Evolutionary conservation across 441 rosid species (phyloP), one percentile per base, ranked within the genome.

Genomic region (Breynia disticha): DNA sequence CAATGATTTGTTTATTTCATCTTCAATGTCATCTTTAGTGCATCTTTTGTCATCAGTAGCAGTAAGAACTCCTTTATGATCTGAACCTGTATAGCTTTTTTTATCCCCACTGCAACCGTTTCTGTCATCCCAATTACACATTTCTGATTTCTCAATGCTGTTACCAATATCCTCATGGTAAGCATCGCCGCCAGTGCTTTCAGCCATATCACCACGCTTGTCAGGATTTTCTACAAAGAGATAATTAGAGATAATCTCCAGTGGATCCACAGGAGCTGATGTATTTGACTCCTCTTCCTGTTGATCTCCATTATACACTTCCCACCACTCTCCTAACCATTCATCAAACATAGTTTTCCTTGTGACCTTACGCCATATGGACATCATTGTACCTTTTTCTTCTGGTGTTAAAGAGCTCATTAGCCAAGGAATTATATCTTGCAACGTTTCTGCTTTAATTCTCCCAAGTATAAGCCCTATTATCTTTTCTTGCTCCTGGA

Each of bases 241-340:
- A 73, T 86, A 88, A 11, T 67, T 68, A 37, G 75, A 70, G 32
- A 93, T 75, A 54, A 81, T 73, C 73, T 87, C 94, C 35, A 84
- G 46, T 15, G 89, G 84, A 72, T 87, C 86, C 18, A 66, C 37
- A 41, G 67, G 56, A 37, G 37, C 43, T 13, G 64, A 54, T 63
- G 74, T 46, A 61, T 66, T 68, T 35, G 62, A 54, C 61, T 80
- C 69, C 65, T 62, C 64, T 16, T 22, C 60, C 55, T 65, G 71
- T 56, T 59, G 77, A 44, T 60, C 56, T 54, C 54, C 47, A 28
- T 54, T 48, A 56, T 82, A 56, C 16, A 83, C 84, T 44, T 78
- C 83, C 82, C 83, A 81, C 96, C 96, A 87, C 74, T 90, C 96
- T 62, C 64, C 67, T 59, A 91, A 61, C 97, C 98, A 91, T 58